Conservation (phyloP, 495 filamentous ascomycete genomes). For the Niebla homalea region DNA sequence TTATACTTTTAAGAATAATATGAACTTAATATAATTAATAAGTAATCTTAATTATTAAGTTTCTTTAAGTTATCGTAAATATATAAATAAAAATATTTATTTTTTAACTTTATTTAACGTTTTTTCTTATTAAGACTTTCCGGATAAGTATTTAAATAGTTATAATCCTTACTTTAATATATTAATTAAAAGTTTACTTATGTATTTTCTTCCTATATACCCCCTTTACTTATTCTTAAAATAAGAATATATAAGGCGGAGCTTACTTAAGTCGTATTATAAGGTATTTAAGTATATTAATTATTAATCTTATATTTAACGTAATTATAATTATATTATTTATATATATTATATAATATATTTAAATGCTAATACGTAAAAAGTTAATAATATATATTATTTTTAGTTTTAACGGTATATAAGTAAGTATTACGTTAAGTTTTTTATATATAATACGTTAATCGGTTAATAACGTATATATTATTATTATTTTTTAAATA, state of each 20-base stretch:
- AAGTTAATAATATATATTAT: not conserved
- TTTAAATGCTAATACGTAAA: not conserved
- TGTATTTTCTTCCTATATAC: not conserved
- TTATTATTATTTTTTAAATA: too few species aligned
- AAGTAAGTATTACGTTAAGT: too few species aligned
- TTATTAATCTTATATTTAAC: conserved; percentile 1
- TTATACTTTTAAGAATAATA: too few species aligned
- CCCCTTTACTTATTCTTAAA: not conserved
- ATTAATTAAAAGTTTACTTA: conserved; percentile 4
- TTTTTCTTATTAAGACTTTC: not conserved
- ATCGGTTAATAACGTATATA: too few species aligned
- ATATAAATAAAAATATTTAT: too few species aligned
- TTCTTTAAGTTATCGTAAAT: too few species aligned
- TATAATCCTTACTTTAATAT: conserved; percentile 1
- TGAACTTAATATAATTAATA: too few species aligned
- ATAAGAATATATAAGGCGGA: too few species aligned
- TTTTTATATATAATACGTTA: too few species aligned
- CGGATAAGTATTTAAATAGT: not conserved
- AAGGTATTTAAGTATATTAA: conserved; percentile 2
- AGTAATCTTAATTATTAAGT: too few species aligned
- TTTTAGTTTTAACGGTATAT: too few species aligned
- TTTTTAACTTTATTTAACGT: not conserved
- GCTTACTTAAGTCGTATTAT: too few species aligned
- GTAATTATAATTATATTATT: conserved; percentile 2
- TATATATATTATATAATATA: not conserved